Evolutionary conservation across 1,139 yeast species (phyloP).

Genomic region (Candida buenavistaensis): DNA sequence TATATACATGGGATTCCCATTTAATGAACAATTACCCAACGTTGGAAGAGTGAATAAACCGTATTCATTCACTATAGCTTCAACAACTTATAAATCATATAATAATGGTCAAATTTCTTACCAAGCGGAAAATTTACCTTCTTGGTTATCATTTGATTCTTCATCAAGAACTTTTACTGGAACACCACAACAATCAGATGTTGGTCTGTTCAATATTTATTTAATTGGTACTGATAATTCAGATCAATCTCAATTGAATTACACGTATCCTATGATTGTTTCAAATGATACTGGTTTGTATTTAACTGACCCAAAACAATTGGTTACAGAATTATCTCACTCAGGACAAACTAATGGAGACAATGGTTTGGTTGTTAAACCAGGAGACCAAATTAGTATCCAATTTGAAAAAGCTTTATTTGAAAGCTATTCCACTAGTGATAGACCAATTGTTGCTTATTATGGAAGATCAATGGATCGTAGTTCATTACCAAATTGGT

Average conservation of each 20-base stretch:
- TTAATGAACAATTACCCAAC: conserved; percentile 80
- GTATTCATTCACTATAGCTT: conserved; percentile 69
- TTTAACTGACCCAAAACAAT: conserved; percentile 34
- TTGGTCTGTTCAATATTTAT: conserved; percentile 46
- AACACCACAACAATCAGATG: conserved; percentile 56
- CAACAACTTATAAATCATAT: conserved; percentile 63
- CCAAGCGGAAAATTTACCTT: conserved; percentile 59
- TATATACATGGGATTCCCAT: conserved; percentile 70
- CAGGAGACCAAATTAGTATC: conserved; percentile 65
- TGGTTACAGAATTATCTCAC: conserved; percentile 51
- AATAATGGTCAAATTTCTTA: conserved; percentile 50
- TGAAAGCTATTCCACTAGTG: conserved; percentile 40
- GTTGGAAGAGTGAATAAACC: conserved; percentile 70
- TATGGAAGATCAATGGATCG: conserved; percentile 82
- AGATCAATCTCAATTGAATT: conserved; percentile 42
- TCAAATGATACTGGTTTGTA: conserved; percentile 55
- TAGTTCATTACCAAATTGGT: conserved; percentile 91
- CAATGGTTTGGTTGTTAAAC: conserved; percentile 70
- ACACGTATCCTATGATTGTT: conserved; percentile 59
- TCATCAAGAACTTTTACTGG: conserved; percentile 66
- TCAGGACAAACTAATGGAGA: conserved; percentile 72
- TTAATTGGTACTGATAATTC: conserved; percentile 66
- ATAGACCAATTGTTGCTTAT: conserved; percentile 57
- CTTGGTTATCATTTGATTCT: conserved; percentile 76
- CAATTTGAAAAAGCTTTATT: conserved; percentile 63